These are phyloP conservation scores for Rhodotorula sp. DNA, from an alignment of 1,284 basidiomycete species.

Conservation along the genomic window DNA sequence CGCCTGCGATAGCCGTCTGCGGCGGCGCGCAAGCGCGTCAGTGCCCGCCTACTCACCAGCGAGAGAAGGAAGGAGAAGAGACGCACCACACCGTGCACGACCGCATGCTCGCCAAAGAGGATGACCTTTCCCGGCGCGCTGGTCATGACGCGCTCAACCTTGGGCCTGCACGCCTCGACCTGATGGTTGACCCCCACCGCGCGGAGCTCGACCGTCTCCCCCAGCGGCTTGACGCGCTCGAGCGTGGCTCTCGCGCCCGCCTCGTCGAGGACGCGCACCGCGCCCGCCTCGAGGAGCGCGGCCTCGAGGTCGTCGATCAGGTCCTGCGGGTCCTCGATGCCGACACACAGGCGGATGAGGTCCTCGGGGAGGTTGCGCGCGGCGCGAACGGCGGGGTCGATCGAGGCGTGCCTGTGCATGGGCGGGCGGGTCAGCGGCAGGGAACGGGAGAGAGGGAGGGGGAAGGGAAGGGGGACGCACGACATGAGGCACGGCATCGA, in stretches of 20 bases:
- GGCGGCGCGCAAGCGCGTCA: neutral
- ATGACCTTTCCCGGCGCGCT: slow-evolving; percentile 98
- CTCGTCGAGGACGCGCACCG: slow-evolving; percentile 60
- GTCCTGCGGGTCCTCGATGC: slow-evolving; percentile 93
- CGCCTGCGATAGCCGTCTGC: slow-evolving; percentile 90
- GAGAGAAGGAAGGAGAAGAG: neutral
- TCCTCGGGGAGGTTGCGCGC: slow-evolving; percentile 95
- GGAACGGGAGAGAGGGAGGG: slow-evolving; percentile 1
- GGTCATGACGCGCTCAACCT: slow-evolving; percentile 64
- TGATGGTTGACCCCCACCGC: neutral
- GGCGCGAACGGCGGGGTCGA: slow-evolving; percentile 87
- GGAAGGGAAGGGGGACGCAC: slow-evolving; percentile 61
- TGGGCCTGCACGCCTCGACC: neutral
- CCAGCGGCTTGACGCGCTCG: slow-evolving; percentile 30
- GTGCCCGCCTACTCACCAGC: neutral
- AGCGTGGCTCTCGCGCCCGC: slow-evolving; percentile 42
- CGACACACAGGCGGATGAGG: slow-evolving; percentile 95
- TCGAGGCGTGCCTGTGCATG: slow-evolving; percentile 82
- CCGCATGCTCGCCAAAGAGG: slow-evolving; percentile 97
- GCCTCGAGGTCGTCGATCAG: slow-evolving; percentile 92
- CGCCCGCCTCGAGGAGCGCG: slow-evolving; percentile 87
- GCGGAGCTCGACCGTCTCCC: slow-evolving; percentile 5
- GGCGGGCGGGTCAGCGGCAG: slow-evolving; percentile 2
- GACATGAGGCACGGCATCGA: slow-evolving; percentile 99
- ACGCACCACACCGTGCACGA: slow-evolving; percentile 92